Base-by-base conservation (phyloP, 768 basidiomycete species). In the Chlorophyllum brunneum region DNA sequence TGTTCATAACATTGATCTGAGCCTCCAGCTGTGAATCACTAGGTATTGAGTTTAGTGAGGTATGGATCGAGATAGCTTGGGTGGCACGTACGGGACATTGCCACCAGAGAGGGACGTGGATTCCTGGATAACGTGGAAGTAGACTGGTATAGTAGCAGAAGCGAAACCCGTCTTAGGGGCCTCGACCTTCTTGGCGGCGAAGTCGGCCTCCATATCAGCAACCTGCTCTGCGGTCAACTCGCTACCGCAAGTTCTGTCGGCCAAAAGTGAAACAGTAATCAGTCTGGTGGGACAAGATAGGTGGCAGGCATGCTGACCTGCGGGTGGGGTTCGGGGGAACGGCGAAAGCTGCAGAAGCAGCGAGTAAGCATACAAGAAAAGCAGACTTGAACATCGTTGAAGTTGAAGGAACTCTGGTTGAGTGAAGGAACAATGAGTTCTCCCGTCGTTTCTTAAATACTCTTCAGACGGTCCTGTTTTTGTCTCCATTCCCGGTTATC, bases 1-100 rank as follows among this genome's bases (percentile, higher is more conserved):
- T 54, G 56, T 81, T 78, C 63, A 77, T 67, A 36, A 67, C 66
- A 13, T 41, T 26, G 44, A 81, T 73, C 56, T 76, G 70, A 27
- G 54, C 42, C 20, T 56, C 24, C 39, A 75, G 57, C 59, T 73
- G 73, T 5, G 66, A 67, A 40, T 70, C 65, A 37, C 74, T 72
- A 61, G 20, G 16, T 5, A 2, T n/a, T 29, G 11, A 4, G 24
- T 34, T 9, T 24, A 4, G 15, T 31, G n/a, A 27, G 13, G 29
- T 20, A 6, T 18, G 9, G 4, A 16, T 34, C 23, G 1, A 22
- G 27, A 26, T 40, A 15, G 1, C n/a, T 22, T 36, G 26, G 38
- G 20, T 10, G 20, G 29, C 1, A 61, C 74, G 27, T 58, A 74
- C 71, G 74, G 68, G 52, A 77, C 56, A 54, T 72, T 65, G 9